Base-by-base conservation (phyloP, 2,329 filamentous ascomycete genomes). In the Aureobasidium sp. region DNA sequence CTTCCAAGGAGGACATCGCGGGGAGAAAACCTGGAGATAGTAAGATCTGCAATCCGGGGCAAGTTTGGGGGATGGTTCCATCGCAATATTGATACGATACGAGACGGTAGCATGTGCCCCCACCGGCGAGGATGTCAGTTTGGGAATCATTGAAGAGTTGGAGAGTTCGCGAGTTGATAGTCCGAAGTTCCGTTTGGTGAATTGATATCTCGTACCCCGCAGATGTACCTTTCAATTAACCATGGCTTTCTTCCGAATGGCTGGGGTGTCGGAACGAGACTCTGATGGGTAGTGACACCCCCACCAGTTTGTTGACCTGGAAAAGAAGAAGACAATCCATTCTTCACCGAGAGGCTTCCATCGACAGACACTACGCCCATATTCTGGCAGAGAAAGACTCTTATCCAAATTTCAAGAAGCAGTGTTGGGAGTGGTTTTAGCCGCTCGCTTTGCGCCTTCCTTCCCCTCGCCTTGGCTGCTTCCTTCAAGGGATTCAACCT, bases 1-100 rank as follows among this genome's bases (percentile, higher is more conserved):
- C 43, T 59, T 12, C 32, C 36, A 34, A 37, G 43, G 32, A 39
- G 20, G 17, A 47, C 20, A 47, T 39, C 55, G 55, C 10, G 55
- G 55, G 55, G 55, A 32, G 55, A 48, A 59, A 48, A 59, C 32
- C 55, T 59, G 55, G 55, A 43, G 55, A 43, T 37, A 27, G 32
- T 46, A 3, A 29, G 55, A 59, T 59, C 55, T 47, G 39, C 55
- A 48, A n/a, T n/a, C 27, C 10, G 29, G 53, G 29, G 43, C 27
- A 57, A 46, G 53, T 57, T 57, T 46, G 41, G 39, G 53, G 27
- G 34, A 57, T 46, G 39, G 55, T 48, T 47, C 43, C 43, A 57
- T 57, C 27, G 39, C 39, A 5, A 36, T 17, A 34, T 32, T n/a
- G 36, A 36, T 36, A 8, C n/a, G 10, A 46, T 57, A 57, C 39